Evolutionary conservation across 805 yeast species (phyloP).

Genomic region (Tanozyma kutaoensis): DNA sequence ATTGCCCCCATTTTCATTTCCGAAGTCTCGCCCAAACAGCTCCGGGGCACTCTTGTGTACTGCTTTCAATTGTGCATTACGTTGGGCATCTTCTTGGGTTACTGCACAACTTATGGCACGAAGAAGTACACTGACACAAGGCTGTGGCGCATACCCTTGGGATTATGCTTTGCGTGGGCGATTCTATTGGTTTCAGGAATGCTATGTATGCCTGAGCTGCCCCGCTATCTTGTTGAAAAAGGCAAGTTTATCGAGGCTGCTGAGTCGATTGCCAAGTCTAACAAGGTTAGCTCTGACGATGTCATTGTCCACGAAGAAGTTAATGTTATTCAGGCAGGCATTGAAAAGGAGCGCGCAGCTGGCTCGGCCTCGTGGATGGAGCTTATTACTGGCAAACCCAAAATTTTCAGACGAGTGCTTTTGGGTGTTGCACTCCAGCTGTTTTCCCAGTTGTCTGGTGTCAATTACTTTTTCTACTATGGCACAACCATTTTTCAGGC

Average conservation of each 20-base stretch:
- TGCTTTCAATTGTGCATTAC: background rate
- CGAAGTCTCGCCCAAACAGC: background rate
- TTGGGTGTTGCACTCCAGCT: background rate
- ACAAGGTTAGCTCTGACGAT: background rate
- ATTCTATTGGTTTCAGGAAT: background rate
- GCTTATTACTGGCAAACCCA: background rate
- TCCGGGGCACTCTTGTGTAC: background rate
- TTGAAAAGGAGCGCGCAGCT: background rate
- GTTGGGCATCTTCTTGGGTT: background rate
- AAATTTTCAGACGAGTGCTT: background rate
- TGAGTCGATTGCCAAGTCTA: background rate
- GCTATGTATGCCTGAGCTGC: background rate
- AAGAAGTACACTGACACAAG: background rate
- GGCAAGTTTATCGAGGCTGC: too few relatives aligned
- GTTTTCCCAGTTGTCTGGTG: too few relatives aligned
- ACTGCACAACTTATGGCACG: background rate
- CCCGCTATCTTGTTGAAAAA: too few relatives aligned
- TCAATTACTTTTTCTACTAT: too few relatives aligned
- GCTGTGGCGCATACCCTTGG: conserved; percentile 6
- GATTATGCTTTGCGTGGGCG: conserved; percentile 10
- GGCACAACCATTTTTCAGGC: too few relatives aligned
- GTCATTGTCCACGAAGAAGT: background rate
- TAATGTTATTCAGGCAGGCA: too few relatives aligned
- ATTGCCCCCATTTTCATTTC: background rate
- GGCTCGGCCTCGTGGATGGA: background rate